These are phyloP conservation scores for Tylopilus vinaceipallidus DNA, from an alignment of 768 basidiomycete species.

Conservation along the genomic window DNA sequence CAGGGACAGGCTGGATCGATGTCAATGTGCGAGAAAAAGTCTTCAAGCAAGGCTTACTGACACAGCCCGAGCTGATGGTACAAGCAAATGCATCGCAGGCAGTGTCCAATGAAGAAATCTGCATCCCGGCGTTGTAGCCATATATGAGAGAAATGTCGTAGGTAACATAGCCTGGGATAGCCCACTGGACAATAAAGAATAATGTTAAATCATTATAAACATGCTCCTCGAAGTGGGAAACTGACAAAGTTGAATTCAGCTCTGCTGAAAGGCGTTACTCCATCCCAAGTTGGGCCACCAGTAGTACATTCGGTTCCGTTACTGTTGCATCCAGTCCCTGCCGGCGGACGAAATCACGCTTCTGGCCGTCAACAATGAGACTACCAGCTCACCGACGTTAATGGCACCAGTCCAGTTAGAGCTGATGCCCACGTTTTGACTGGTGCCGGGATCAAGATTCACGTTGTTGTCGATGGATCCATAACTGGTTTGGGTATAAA, in stretches of 20 bases:
- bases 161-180: slow-evolving; percentile 28
- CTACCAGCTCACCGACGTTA: slow-evolving; percentile 25
- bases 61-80: slow-evolving; percentile 31
- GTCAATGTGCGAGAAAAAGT: neutral
- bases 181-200: slow-evolving; percentile 7
- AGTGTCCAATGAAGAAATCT: slow-evolving; percentile 28
- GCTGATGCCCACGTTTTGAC: slow-evolving; percentile 29
- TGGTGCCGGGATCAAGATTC: slow-evolving; percentile 21
- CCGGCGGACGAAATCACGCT: slow-evolving; percentile 6
- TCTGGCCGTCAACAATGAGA: neutral
- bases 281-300: slow-evolving; percentile 31
- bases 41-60: slow-evolving; percentile 8
- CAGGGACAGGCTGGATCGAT: slow-evolving; percentile 26
- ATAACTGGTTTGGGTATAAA: slow-evolving; percentile 30
- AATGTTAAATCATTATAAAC: neutral
- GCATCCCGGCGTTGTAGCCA: slow-evolving; percentile 33
- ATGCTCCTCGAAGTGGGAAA: neutral
- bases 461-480: slow-evolving; percentile 29
- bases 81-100: slow-evolving; percentile 31
- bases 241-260: slow-evolving; percentile 34
- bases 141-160: slow-evolving; percentile 36
- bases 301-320: slow-evolving; percentile 25
- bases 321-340: slow-evolving; percentile 30
- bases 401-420: slow-evolving; percentile 32
- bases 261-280: slow-evolving; percentile 31